Evolutionary conservation across 2,329 filamentous ascomycete species (phyloP).

Genomic region (Aspergillus persii): DNA sequence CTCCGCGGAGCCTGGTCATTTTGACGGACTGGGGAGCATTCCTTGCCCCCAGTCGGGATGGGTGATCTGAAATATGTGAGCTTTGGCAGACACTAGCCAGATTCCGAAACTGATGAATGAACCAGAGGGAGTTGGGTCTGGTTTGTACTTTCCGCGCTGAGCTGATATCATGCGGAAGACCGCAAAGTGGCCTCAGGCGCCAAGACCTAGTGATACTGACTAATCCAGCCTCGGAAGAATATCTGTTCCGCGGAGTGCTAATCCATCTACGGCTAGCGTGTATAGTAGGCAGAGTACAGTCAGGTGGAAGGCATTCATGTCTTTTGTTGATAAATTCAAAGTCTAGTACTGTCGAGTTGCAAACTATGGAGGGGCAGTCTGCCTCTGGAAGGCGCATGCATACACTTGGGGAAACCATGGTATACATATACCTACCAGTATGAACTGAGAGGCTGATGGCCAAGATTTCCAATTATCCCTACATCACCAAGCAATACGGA

Average conservation of each 20-base stretch:
- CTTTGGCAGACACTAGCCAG: background rate
- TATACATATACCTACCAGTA: no score
- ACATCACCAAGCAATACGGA: no score
- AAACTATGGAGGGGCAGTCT: no score
- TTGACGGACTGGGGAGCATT: constrained; percentile 28
- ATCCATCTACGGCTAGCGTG: background rate
- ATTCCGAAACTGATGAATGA: background rate
- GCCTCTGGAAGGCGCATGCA: no score
- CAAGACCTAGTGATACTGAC: background rate
- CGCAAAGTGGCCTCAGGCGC: constrained; percentile 17
- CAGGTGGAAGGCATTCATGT: no score
- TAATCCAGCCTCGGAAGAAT: background rate
- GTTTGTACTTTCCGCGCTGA: constrained; percentile 8
- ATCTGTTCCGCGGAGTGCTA: background rate
- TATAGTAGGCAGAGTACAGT: background rate
- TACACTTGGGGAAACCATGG: no score
- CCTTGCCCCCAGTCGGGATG: constrained; percentile 10
- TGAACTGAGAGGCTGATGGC: no score
- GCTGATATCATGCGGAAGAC: constrained; percentile 23
- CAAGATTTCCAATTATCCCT: no score
- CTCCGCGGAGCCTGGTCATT: constrained; percentile 45
- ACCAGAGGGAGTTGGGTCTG: background rate
- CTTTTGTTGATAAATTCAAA: no score
- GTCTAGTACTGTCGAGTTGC: no score
- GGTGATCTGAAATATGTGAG: background rate